Conservation (phyloP, 768 basidiomycete species). For the Suillus bovinus region DNA sequence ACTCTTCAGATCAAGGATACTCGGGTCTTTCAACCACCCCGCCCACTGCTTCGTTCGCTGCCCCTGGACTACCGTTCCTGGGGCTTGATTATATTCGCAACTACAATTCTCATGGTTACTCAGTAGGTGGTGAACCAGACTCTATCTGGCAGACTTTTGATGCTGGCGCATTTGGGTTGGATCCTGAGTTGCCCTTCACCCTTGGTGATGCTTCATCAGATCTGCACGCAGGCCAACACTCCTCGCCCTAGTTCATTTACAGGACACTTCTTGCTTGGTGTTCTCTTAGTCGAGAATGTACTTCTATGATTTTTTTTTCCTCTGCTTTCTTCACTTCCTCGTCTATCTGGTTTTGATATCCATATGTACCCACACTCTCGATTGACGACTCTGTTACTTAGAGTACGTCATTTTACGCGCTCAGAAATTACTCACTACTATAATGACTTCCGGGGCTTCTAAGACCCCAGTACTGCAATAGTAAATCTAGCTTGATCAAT, state of each 20-base stretch:
- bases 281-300: slow-evolving; percentile 13
- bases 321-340: slow-evolving; percentile 4
- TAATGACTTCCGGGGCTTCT: slow-evolving; percentile 20
- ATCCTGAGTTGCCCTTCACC: slow-evolving; percentile 77
- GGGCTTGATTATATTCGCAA: slow-evolving; percentile 85
- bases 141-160: slow-evolving; percentile 64
- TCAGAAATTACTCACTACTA: slow-evolving; percentile 22
- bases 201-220: slow-evolving; percentile 38
- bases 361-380: slow-evolving; percentile 21
- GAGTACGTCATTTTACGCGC: slow-evolving; percentile 22
- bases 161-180: slow-evolving; percentile 68
- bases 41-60: slow-evolving; percentile 64
- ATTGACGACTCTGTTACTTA: slow-evolving; percentile 16
- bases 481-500: background rate
- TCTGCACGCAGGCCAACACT: slow-evolving; percentile 30
- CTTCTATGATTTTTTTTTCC: slow-evolving; percentile 21
- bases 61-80: slow-evolving; percentile 77
- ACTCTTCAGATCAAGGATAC: slow-evolving; percentile 40
- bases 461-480: background rate
- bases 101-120: slow-evolving; percentile 52
- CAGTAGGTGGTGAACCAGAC: slow-evolving; percentile 38
- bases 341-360: slow-evolving; percentile 27
- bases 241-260: slow-evolving; percentile 21
- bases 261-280: background rate
- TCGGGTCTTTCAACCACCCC: slow-evolving; percentile 56